A percentile compares a stretch with the other conserved stretches of the same genome.
These are phyloP conservation scores for Xylaria nigripes DNA, from an alignment of 495 filamentous ascomycete species.

Conservation along the genomic window DNA sequence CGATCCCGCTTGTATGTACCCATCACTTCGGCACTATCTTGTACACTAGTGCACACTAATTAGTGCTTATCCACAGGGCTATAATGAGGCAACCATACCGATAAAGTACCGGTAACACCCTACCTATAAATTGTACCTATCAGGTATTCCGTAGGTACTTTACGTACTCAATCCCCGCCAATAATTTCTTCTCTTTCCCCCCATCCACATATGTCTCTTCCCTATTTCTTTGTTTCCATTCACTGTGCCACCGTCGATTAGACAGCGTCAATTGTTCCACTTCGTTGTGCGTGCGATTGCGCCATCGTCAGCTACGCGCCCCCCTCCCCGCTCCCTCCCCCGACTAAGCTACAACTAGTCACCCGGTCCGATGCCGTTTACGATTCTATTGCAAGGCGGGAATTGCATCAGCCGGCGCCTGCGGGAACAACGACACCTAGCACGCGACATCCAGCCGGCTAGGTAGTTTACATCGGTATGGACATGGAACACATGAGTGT, in stretches of 20 bases:
- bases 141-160: background rate
- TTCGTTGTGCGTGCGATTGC: slow-evolving; percentile 7
- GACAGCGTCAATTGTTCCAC: slow-evolving; percentile 1
- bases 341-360: background rate
- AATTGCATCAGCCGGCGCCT: slow-evolving; percentile 9
- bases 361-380: slow-evolving; percentile 12
- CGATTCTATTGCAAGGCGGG: slow-evolving; percentile 9
- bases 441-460: slow-evolving; percentile 5
- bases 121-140: background rate
- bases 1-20: no score
- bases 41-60: no score
- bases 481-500: slow-evolving; percentile 31
- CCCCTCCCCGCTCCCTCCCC: background rate
- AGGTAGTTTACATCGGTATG: slow-evolving; percentile 18
- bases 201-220: background rate
- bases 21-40: no score
- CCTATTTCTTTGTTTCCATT: background rate
- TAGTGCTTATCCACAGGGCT: no score
- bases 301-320: background rate
- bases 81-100: no score
- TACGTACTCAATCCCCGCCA: background rate
- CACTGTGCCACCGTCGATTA: background rate
- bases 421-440: slow-evolving; percentile 7
- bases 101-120: background rate
- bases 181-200: background rate